Evolutionary conservation across 148 eudicot species (phyloP), one percentile per base, ranked within the genome.

Genomic region (Gaultheria prostrata): DNA sequence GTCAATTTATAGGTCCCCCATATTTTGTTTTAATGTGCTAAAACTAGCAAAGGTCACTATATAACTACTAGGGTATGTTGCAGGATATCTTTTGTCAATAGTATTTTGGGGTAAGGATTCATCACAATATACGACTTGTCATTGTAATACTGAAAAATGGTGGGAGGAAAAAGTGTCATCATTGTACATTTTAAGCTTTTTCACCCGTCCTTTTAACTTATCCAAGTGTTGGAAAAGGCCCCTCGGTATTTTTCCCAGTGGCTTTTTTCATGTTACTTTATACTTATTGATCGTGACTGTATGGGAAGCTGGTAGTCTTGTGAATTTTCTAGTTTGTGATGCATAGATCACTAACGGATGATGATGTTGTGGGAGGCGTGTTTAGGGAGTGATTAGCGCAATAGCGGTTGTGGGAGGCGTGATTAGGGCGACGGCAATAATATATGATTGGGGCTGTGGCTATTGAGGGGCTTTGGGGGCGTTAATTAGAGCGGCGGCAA

Each of bases 161-260:
- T 73, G 13, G 26, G 43, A 63, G 33, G 12, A 80, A 54, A 80
- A 80, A 80, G 82, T 61, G 82, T 39, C 73, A 63, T 80, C 82
- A 80, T 43, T 80, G 73, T 48, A 43, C 72, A 39, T 43, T 43
- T 63, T 72, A n/a, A 80, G 82, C 82, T 45, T 63, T 43, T 43
- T 20, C 21, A 45, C 50, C 70, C 71, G 32, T 45, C 59, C 10
- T 18, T 59, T 59, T 80, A 21, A n/a, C 35, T 45, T 26, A 5
- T 61, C 6, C 48, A 46, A 43, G 65, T 43, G 32, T 17, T 39
- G 43, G 43, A 5, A 39, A 39, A 39, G 74, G 56, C 1, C 13
- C 15, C 71, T 54, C 56, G 65, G 3, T 6, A 46, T 63, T 59
- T 80, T 80, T 46, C 71, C 49, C 8, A 1, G 17, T 26, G 74